Conservation (phyloP, 129 eudicot genomes). For the Chrysanthemum makinoi region DNA sequence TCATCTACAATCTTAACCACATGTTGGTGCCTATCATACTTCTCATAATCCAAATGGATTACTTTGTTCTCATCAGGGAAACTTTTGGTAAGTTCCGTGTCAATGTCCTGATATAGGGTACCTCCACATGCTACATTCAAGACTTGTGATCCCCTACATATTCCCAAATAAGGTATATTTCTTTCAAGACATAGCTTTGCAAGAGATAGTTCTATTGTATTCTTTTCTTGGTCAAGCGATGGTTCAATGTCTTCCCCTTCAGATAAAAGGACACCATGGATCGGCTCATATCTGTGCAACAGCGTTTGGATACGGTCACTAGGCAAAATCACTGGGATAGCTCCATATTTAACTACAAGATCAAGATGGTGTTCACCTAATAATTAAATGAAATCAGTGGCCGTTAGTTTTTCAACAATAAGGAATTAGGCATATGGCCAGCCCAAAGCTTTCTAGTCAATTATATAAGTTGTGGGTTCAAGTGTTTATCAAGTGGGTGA, state of each 20-base stretch:
- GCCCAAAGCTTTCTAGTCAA: no score
- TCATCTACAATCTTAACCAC: slow-evolving; percentile 51
- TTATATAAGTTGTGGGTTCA: no score
- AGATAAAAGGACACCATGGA: slow-evolving; percentile 91
- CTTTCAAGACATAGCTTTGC: slow-evolving; percentile 85
- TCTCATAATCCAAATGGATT: slow-evolving; percentile 67
- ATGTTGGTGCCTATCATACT: slow-evolving; percentile 87
- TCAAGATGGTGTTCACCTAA: slow-evolving; percentile 92
- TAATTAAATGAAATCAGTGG: background rate
- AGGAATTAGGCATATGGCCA: no score
- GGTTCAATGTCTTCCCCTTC: slow-evolving; percentile 99
- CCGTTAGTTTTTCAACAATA: no score
- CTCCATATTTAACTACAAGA: slow-evolving; percentile 84
- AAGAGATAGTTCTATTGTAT: slow-evolving; percentile 64
- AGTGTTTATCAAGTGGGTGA: no score
- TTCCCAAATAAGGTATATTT: slow-evolving; percentile 85
- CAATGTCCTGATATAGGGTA: slow-evolving; percentile 74
- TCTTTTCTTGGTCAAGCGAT: slow-evolving; percentile 81
- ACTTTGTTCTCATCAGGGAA: slow-evolving; percentile 39
- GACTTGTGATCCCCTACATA: slow-evolving; percentile 91
- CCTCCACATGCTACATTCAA: slow-evolving; percentile 96
- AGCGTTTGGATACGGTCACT: slow-evolving; percentile 78
- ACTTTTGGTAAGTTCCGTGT: slow-evolving; percentile 50
- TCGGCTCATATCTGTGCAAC: slow-evolving; percentile 85
- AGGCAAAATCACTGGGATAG: slow-evolving; percentile 90